A percentile compares a stretch with the other conserved stretches of the same genome.
These are phyloP conservation scores for Sarocladium oryzae DNA, from an alignment of 2,329 filamentous ascomycete genomes.

Conservation along the genomic window DNA sequence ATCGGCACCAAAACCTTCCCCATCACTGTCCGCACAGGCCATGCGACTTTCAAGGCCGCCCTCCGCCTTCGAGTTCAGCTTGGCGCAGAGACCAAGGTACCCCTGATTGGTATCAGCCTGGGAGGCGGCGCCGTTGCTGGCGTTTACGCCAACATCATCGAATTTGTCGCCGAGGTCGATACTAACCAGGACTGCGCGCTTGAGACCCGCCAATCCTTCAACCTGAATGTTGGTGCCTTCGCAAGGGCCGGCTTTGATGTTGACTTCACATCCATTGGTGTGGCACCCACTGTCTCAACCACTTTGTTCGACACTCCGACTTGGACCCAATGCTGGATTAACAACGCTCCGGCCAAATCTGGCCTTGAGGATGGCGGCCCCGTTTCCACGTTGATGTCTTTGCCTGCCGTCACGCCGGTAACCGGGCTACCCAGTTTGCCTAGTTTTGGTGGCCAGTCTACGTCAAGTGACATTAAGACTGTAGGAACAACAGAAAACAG, in stretches of 20 bases:
- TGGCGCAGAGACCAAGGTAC: conserved; percentile 25
- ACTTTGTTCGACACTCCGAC: conserved; percentile 30
- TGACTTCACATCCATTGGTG: conserved; percentile 25
- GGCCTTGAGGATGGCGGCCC: not conserved
- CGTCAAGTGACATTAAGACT: not conserved
- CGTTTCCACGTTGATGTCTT: not conserved
- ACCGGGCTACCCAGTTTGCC: not conserved
- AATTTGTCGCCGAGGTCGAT: conserved; percentile 37
- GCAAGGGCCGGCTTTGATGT: conserved; percentile 27
- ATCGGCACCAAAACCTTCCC: conserved; percentile 38
- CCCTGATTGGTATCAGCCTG: conserved; percentile 19
- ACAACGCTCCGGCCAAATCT: conserved; percentile 1
- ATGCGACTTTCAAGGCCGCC: conserved; percentile 37
- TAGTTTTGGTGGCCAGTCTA: not conserved
- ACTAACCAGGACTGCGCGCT: conserved; percentile 27
- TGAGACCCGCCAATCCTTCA: conserved; percentile 9
- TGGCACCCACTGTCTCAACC: conserved; percentile 32
- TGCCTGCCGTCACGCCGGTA: not conserved
- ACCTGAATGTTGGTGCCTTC: conserved; percentile 32
- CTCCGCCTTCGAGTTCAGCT: conserved; percentile 41
- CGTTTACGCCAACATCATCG: conserved; percentile 43
- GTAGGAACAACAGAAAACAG: not conserved
- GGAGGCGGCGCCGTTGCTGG: conserved; percentile 33
- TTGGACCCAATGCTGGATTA: conserved; percentile 27
- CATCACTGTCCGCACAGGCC: conserved; percentile 38